Evolutionary conservation across 306 rosid genomes (phyloP).

Genomic region (Prunus mira): DNA sequence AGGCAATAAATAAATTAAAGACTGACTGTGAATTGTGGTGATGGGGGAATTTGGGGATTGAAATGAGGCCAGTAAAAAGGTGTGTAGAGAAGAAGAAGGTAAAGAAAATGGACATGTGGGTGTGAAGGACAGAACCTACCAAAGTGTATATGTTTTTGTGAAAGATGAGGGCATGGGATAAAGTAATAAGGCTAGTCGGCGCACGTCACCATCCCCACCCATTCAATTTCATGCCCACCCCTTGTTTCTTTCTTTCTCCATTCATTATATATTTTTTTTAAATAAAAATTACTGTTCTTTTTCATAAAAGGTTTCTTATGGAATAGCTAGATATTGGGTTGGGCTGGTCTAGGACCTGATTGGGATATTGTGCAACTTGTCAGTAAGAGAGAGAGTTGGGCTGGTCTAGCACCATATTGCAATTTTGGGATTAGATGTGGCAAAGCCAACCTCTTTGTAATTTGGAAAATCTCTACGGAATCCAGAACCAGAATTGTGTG

Average conservation of each 20-base stretch:
- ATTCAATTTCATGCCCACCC: constrained; percentile 13
- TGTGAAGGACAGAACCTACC: constrained; percentile 28
- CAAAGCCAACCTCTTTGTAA: constrained; percentile 65
- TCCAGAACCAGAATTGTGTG: constrained; percentile 61
- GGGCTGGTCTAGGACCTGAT: too few species aligned
- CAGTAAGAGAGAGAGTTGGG: too few species aligned
- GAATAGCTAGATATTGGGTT: too few species aligned
- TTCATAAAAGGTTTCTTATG: background rate
- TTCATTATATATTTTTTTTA: background rate
- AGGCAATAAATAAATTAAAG: background rate
- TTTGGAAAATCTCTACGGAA: constrained; percentile 72
- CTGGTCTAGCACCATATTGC: too few species aligned
- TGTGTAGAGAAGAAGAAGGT: constrained; percentile 21
- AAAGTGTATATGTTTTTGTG: constrained; percentile 50
- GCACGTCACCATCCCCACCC: constrained; percentile 52
- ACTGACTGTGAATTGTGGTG: background rate
- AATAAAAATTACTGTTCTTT: background rate
- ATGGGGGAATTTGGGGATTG: background rate
- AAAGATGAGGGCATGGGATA: constrained; percentile 65
- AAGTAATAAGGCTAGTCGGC: constrained; percentile 52
- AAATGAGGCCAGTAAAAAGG: background rate
- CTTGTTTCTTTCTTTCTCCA: background rate
- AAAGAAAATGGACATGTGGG: constrained; percentile 35
- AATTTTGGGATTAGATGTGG: too few species aligned
- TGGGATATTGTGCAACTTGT: too few species aligned